Conservation (phyloP, 2,329 filamentous ascomycete genomes). For the Cyclaneusma minus region DNA sequence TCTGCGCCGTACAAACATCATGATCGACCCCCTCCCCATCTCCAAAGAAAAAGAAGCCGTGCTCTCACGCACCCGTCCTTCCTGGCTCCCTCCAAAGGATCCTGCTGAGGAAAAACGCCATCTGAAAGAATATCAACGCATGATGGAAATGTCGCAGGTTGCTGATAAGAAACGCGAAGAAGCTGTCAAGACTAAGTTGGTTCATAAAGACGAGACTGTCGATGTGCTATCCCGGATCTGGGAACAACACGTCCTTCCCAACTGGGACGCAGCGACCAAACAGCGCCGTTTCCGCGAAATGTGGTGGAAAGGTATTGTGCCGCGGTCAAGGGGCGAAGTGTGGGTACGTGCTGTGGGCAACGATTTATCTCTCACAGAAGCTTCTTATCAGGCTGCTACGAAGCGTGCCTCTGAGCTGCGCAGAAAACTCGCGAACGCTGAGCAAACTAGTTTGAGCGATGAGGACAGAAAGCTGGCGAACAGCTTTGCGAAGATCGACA, state of each 20-base stretch:
- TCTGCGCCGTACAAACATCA: slow-evolving; percentile 44
- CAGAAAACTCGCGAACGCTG: slow-evolving; percentile 14
- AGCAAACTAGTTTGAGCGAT: slow-evolving; percentile 13
- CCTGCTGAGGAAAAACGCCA: slow-evolving; percentile 85
- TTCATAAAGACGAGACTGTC: slow-evolving; percentile 35
- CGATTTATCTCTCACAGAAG: slow-evolving; percentile 48
- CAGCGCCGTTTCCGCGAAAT: slow-evolving; percentile 58
- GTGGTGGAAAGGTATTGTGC: slow-evolving; percentile 70
- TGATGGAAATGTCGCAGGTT: slow-evolving; percentile 53
- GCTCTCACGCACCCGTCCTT: slow-evolving; percentile 63
- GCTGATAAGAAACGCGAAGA: slow-evolving; percentile 44
- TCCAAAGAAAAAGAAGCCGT: slow-evolving; percentile 81
- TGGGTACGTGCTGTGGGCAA: slow-evolving; percentile 63
- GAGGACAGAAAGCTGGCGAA: slow-evolving; percentile 39
- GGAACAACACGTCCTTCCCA: slow-evolving; percentile 62
- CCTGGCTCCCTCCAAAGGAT: slow-evolving; percentile 75
- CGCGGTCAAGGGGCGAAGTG: slow-evolving; percentile 50
- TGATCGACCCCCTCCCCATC: slow-evolving; percentile 71
- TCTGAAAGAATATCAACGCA: slow-evolving; percentile 68
- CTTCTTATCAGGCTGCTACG: slow-evolving; percentile 57
- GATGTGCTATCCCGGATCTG: slow-evolving; percentile 46
- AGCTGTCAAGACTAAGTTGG: slow-evolving; percentile 32
- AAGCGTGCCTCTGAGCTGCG: slow-evolving; percentile 49
- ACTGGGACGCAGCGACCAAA: slow-evolving; percentile 56
- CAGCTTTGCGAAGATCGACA: slow-evolving; percentile 48